Evolutionary conservation across 257 asterid species (phyloP).

Genomic region (Solanum arcanum): DNA sequence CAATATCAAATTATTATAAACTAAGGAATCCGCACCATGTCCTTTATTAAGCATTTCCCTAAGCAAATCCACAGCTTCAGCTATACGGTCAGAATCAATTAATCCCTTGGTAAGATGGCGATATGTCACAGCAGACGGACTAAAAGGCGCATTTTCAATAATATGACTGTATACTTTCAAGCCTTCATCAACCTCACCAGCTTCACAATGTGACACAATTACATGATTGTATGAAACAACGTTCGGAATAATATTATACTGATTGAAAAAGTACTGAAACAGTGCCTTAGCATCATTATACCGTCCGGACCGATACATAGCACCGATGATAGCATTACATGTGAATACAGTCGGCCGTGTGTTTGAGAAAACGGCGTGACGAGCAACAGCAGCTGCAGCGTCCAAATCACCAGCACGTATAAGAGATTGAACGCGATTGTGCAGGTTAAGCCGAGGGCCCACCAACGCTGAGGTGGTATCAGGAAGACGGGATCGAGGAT

Average conservation of each 20-base stretch:
- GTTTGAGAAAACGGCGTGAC: constrained; percentile 62
- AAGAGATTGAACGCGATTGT: constrained; percentile 87
- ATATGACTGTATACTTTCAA: constrained; percentile 40
- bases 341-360: constrained; percentile 86
- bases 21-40: constrained; percentile 86
- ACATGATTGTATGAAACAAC: constrained; percentile 61
- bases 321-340: constrained; percentile 84
- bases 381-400: constrained; percentile 61
- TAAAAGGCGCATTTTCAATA: constrained; percentile 51
- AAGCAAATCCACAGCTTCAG: constrained; percentile 50
- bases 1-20: constrained; percentile 65
- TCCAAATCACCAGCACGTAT: constrained; percentile 86
- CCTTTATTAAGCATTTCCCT: constrained; percentile 83
- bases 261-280: constrained; percentile 74
- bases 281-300: constrained; percentile 55
- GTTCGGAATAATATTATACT: constrained; percentile 55
- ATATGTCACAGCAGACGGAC: constrained; percentile 69
- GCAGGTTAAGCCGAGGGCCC: constrained; percentile 76
- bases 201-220: constrained; percentile 58
- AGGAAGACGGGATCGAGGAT: constrained; percentile 51
- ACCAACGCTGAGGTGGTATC: constrained; percentile 66
- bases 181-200: constrained; percentile 61
- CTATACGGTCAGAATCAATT: constrained; percentile 39
- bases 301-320: constrained; percentile 71
- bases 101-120: constrained; percentile 82